These are phyloP conservation scores for Juncus effusus DNA, from an alignment of 176 grass and related monocot genomes.

Conservation along the genomic window DNA sequence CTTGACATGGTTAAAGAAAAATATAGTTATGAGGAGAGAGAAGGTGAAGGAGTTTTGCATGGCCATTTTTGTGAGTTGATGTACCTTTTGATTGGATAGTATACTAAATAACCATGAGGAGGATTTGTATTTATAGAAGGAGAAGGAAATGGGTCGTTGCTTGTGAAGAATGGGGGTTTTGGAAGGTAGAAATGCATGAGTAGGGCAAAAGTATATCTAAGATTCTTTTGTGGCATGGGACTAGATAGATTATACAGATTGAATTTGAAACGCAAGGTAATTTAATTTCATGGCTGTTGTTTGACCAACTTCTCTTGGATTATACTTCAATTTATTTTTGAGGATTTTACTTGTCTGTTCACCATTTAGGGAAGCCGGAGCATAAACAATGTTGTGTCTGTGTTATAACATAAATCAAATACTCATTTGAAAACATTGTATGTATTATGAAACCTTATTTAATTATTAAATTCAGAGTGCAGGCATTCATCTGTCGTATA, in stretches of 20 bases:
- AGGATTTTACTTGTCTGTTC: no score
- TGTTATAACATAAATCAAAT: no score
- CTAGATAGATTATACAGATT: constrained; percentile 6
- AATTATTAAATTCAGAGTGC: no score
- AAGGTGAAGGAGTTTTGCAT: constrained; percentile 16
- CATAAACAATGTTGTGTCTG: no score
- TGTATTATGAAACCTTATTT: no score
- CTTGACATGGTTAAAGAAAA: constrained; percentile 13
- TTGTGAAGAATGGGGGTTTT: constrained; percentile 1
- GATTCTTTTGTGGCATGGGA: constrained; percentile 24
- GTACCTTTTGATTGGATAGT: background rate
- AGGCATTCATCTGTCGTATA: no score
- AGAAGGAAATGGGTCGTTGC: constrained; percentile 2
- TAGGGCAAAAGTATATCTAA: constrained; percentile 25
- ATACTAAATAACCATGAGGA: constrained; percentile 11
- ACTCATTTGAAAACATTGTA: no score
- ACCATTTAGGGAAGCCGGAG: no score
- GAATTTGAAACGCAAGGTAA: constrained; percentile 30
- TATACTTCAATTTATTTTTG: background rate
- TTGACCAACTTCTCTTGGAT: constrained; percentile 12
- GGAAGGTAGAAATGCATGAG: constrained; percentile 32
- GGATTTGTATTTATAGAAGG: constrained; percentile 20
- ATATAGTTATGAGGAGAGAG: constrained; percentile 4
- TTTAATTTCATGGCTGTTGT: background rate
- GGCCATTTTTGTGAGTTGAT: constrained; percentile 21